Evolutionary conservation across 2,329 filamentous ascomycete species (phyloP).

Genomic region (Fusarium aywerte): DNA sequence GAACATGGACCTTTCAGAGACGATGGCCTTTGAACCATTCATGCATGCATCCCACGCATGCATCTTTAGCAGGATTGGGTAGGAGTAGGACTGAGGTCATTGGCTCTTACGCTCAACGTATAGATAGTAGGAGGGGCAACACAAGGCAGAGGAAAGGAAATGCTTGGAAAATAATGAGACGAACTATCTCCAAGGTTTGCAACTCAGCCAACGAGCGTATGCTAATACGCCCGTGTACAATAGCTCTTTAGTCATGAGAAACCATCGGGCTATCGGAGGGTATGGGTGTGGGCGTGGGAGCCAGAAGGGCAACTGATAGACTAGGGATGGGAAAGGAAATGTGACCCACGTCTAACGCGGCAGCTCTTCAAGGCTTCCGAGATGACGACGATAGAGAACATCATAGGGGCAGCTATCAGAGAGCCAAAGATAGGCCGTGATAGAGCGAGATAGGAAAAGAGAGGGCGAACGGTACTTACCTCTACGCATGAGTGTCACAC

Average conservation of each 20-base stretch:
- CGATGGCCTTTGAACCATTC: conserved; percentile 16
- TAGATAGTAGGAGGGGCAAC: not conserved
- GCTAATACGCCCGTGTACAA: conserved; percentile 24
- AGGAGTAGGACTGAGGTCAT: not conserved
- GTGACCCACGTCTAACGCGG: conserved; percentile 39
- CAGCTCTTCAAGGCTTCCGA: conserved; percentile 2
- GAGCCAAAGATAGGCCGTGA: not conserved
- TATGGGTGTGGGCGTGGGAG: conserved; percentile 33
- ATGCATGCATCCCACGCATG: conserved; percentile 48
- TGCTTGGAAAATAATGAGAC: not conserved
- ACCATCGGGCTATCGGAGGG: conserved; percentile 17
- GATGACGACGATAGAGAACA: not conserved
- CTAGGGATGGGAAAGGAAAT: conserved; percentile 17
- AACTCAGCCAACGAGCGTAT: conserved; percentile 21
- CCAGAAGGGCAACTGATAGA: conserved; percentile 24
- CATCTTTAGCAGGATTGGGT: conserved; percentile 23
- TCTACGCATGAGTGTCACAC: not conserved
- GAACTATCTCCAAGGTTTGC: not conserved
- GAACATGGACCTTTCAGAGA: conserved; percentile 14
- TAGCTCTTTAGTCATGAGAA: conserved; percentile 45
- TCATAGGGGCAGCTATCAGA: not conserved
- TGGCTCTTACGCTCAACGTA: conserved; percentile 1
- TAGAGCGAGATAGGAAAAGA: not conserved
- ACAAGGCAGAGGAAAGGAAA: conserved; percentile 3
- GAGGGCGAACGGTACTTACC: conserved; percentile 17